These are phyloP conservation scores for Wickerhamiella alocasiicola DNA, from an alignment of 805 yeast species.

Conservation along the genomic window DNA sequence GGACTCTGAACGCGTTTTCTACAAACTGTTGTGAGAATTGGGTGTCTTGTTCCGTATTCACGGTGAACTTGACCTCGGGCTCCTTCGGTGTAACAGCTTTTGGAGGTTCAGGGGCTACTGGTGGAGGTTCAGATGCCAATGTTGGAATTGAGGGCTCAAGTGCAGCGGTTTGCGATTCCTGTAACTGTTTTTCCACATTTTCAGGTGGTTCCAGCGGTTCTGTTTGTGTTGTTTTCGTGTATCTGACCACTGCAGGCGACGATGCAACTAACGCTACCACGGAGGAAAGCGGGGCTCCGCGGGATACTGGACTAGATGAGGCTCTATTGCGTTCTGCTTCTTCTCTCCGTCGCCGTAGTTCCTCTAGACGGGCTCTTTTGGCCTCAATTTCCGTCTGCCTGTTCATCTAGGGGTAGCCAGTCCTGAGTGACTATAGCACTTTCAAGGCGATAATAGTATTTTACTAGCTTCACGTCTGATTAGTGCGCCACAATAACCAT, in stretches of 20 bases:
- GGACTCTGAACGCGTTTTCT: conserved; percentile 21
- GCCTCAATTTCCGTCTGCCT: conserved; percentile 35
- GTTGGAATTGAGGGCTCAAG: too few species aligned
- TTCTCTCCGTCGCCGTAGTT: conserved; percentile 36
- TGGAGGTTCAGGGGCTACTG: neutral
- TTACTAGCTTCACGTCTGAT: too few species aligned
- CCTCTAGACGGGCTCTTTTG: conserved; percentile 38
- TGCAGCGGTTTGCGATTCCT: too few species aligned
- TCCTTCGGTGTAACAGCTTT: neutral
- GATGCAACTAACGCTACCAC: conserved; percentile 3
- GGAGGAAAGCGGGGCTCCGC: neutral
- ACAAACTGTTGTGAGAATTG: too few species aligned
- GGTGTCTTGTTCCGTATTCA: neutral
- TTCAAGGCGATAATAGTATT: too few species aligned
- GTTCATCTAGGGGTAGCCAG: neutral
- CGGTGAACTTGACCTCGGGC: neutral
- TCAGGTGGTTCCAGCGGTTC: neutral
- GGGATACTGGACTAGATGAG: conserved; percentile 10
- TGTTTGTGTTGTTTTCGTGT: conserved; percentile 10
- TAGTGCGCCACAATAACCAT: too few species aligned
- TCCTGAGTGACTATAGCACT: too few species aligned
- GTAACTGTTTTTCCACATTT: too few species aligned
- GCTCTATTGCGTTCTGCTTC: conserved; percentile 15
- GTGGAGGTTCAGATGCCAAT: too few species aligned
- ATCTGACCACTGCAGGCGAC: conserved; percentile 1